Evolutionary conservation across 2,329 filamentous ascomycete species (phyloP).

Genomic region (Venturia effusa): DNA sequence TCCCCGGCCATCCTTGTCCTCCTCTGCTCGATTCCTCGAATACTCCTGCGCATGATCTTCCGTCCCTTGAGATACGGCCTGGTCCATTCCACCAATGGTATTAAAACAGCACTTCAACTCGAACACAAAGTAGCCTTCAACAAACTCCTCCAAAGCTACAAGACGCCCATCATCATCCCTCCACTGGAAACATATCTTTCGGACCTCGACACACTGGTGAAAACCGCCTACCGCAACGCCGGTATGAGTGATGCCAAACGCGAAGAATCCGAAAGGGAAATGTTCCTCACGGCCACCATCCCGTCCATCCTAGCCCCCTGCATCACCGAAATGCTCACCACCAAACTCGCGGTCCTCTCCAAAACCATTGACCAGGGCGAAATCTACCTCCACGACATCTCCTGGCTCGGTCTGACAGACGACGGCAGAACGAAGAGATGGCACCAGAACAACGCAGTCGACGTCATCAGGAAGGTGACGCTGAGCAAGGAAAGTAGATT

Average conservation of each 20-base stretch:
- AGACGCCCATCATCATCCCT: constrained; percentile 29
- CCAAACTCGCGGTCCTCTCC: constrained; percentile 45
- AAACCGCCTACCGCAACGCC: constrained; percentile 41
- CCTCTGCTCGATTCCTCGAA: constrained; percentile 63
- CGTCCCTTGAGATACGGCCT: constrained; percentile 41
- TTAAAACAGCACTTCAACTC: constrained; percentile 32
- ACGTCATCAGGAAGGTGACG: constrained; percentile 44
- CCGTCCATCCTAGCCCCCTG: constrained; percentile 40
- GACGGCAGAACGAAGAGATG: constrained; percentile 48
- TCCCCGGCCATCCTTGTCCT: constrained; percentile 39
- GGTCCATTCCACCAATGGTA: constrained; percentile 17
- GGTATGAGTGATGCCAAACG: constrained; percentile 35
- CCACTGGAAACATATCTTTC: constrained; percentile 37
- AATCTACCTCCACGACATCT: constrained; percentile 64
- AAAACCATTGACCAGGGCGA: constrained; percentile 51
- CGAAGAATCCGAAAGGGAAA: constrained; percentile 38
- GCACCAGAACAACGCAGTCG: constrained; percentile 47
- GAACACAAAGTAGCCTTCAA: constrained; percentile 33
- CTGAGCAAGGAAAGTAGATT: constrained; percentile 23
- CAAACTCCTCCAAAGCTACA: constrained; percentile 46
- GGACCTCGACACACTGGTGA: constrained; percentile 57
- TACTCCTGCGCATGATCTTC: constrained; percentile 59
- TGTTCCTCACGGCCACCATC: constrained; percentile 41
- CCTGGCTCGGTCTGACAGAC: constrained; percentile 55
- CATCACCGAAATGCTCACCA: constrained; percentile 31